Base-by-base conservation (phyloP, 2,329 filamentous ascomycete genomes). In the Aspergillus spinulosporus region DNA sequence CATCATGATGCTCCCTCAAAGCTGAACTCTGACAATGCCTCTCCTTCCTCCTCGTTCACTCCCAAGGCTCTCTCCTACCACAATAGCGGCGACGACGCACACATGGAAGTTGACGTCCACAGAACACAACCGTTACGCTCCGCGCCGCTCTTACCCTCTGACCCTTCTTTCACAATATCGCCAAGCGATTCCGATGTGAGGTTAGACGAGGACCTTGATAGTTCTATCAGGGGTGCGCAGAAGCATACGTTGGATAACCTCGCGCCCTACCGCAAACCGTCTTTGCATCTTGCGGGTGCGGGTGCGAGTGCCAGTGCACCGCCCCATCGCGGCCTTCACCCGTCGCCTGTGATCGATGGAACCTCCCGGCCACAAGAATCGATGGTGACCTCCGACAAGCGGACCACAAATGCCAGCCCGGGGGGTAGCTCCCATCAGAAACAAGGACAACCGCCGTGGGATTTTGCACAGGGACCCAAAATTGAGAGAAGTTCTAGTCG, bases 401-500 rank as follows among this genome's bases (percentile, higher is more conserved):
- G 64, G 31, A 53, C 56, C 50, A 49, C 58, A 32, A 52, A 54
- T 28, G 54, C 62, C 42, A 58, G 63, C 39, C 49, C 56, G 40
- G 70, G 70, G 54, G 50, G 43, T 47, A 49, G 57, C 48, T 58
- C 62, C 49, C 61, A 68, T 62, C 57, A 61, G 52, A 59, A 61
- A 56, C 45, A 62, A 40, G 56, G 66, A 62, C 62, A 65, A 53
- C 52, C 60, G 14, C 46, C 58, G 31, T 53, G 63, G 50, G 61
- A 66, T 54, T 54, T 58, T 9, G 45, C 68, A 36, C 56, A 60
- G 49, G 67, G 66, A 11, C 52, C 53, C 6, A 66, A 67, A 37
- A 39, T 65, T 8, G 69, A 74, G 40, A 73, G 76, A 37, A 77
- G 74, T 57, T 66, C 73, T 9, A 77, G 74, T 64, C 69, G 73